These are phyloP conservation scores for Sclerotinia trifoliorum DNA, from an alignment of 2,329 filamentous ascomycete species.

Conservation along the genomic window DNA sequence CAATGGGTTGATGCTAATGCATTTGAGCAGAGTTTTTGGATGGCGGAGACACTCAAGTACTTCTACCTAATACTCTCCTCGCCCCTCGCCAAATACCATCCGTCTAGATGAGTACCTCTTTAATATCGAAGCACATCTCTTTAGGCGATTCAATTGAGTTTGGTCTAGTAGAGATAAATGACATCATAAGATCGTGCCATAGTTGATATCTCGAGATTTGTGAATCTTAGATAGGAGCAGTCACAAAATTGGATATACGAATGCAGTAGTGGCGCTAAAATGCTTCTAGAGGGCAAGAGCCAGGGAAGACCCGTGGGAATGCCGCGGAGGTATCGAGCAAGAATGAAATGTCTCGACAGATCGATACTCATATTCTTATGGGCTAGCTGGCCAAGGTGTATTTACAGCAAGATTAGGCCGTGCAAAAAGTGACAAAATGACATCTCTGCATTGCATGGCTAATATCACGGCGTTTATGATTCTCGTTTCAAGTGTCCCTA, in stretches of 20 bases:
- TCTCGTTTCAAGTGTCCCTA: background rate
- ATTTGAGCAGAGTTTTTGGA: conserved; percentile 48
- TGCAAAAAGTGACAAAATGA: background rate
- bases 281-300: background rate
- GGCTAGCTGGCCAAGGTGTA: background rate
- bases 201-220: background rate
- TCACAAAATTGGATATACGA: background rate
- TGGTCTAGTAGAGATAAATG: too few relatives aligned
- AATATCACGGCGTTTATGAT: background rate
- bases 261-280: background rate
- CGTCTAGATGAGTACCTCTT: conserved; percentile 60
- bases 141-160: conserved; percentile 22
- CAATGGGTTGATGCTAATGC: background rate
- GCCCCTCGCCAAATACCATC: conserved; percentile 50
- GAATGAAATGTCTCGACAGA: background rate
- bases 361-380: too few relatives aligned
- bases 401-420: too few relatives aligned
- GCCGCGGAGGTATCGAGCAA: background rate
- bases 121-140: conserved; percentile 32
- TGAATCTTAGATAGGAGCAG: too few relatives aligned
- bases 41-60: conserved; percentile 65
- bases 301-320: background rate
- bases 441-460: background rate
- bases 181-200: background rate
- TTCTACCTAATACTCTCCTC: conserved; percentile 52